These are phyloP conservation scores for Ambispora gerdemannii DNA, from an alignment of 192 early-diverging fungal genomes.

Conservation along the genomic window DNA sequence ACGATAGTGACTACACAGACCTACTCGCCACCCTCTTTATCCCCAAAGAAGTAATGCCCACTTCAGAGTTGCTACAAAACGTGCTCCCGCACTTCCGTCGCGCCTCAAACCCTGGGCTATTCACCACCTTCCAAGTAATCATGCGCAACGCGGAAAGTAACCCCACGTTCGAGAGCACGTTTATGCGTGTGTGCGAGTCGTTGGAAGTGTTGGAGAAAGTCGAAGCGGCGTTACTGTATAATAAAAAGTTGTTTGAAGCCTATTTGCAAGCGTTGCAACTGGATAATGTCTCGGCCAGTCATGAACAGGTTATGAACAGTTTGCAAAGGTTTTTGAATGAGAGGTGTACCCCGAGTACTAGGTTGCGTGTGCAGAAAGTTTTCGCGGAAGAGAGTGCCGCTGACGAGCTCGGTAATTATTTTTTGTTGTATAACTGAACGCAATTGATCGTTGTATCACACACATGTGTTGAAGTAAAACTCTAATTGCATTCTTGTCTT, in stretches of 20 bases:
- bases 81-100: slow-evolving; percentile 39
- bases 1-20: slow-evolving; percentile 43
- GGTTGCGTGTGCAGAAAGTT: slow-evolving; percentile 35
- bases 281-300: slow-evolving; percentile 42
- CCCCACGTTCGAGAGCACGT: slow-evolving; percentile 10
- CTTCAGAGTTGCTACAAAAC: slow-evolving; percentile 33
- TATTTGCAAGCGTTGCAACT: slow-evolving; percentile 44
- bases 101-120: slow-evolving; percentile 34
- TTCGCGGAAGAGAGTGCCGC: slow-evolving; percentile 44
- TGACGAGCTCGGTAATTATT: slow-evolving; percentile 40
- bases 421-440: background rate
- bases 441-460: background rate
- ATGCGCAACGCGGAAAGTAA: slow-evolving; percentile 37
- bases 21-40: slow-evolving; percentile 37
- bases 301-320: slow-evolving; percentile 43
- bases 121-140: slow-evolving; percentile 39
- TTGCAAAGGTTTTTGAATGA: slow-evolving; percentile 40
- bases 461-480: background rate
- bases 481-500: background rate
- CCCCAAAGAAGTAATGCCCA: slow-evolving; percentile 34
- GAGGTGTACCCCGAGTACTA: slow-evolving; percentile 28
- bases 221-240: slow-evolving; percentile 32
- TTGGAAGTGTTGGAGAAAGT: slow-evolving; percentile 33
- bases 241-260: slow-evolving; percentile 34
- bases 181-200: slow-evolving; percentile 23